These are phyloP conservation scores for Solanum aculeatissimum DNA, from an alignment of 305 asterid species.

Conservation along the genomic window DNA sequence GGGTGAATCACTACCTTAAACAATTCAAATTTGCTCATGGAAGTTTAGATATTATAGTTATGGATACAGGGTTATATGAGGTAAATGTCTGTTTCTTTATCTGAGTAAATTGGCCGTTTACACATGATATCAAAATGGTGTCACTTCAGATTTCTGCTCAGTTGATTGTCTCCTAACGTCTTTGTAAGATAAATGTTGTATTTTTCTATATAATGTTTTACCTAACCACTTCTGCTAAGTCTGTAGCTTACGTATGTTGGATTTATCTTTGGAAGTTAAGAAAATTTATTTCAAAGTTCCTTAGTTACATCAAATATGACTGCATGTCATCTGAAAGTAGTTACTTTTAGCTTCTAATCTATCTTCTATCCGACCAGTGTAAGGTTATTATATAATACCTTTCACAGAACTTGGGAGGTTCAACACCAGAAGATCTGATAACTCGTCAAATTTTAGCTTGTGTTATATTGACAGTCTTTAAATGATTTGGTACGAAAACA, in stretches of 20 bases:
- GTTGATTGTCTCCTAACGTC: neutral
- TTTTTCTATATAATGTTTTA: neutral
- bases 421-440: neutral
- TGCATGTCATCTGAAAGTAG: neutral
- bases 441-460: neutral
- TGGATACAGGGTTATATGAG: constrained; percentile 44
- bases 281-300: neutral
- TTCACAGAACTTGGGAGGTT: neutral
- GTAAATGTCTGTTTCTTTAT: neutral
- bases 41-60: constrained; percentile 31
- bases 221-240: neutral
- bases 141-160: neutral
- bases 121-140: neutral
- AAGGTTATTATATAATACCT: neutral
- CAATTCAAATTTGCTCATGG: constrained; percentile 23
- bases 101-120: neutral
- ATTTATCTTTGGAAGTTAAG: neutral
- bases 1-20: constrained; percentile 20
- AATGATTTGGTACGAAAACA: neutral
- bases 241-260: neutral
- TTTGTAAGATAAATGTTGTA: neutral
- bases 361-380: neutral
- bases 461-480: neutral
- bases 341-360: neutral
- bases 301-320: neutral